Evolutionary conservation across 371 early-diverging fungal species (phyloP), one percentile per base, ranked within the genome.

Genomic region (Syncephalastrum contaminatum): DNA sequence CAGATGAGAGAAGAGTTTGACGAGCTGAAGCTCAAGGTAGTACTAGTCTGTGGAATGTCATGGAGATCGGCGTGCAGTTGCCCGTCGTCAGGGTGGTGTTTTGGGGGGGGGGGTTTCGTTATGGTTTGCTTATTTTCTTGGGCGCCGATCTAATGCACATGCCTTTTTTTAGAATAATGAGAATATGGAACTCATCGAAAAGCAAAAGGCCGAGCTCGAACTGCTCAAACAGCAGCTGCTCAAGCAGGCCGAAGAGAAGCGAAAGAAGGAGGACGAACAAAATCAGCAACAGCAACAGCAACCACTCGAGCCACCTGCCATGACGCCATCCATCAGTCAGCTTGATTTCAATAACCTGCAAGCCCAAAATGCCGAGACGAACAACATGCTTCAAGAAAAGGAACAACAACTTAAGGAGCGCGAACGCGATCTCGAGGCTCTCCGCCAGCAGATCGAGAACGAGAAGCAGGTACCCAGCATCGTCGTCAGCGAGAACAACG

Each of bases 121-220:
- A 30, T 30, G 36, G 36, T 30, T 30, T 30, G 36, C 6, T 30
- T 30, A 10, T 30, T 30, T 30, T 7, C 36, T 6, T 30, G 10
- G 36, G 10, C 12, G 36, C 36, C 30, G 12, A 10, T 30, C 36
- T 30, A 30, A 30, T 30, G 12, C 36, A 30, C 10, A 30, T 8
- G 10, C 36, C 14, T 59, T 16, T 49, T 40, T 52, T 4, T 36
- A 73, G 79, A 75, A 75, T 58, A 67, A 75, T 18, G 72, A 64
- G 49, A 67, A 75, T 40, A 51, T 71, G 25, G 63, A 73, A 36
- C 54, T 75, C 53, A 75, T 78, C 60, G 79, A 69, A 22, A 59
- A 75, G 27, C 75, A 78, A 86, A 64, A 83, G 36, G 71, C 81
- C 4, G 88, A 87, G 8, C 65, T 88, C 48, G 59, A 67, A 48